These are phyloP conservation scores for Carallia pectinifolia DNA, from an alignment of 345 rosid species.

Conservation along the genomic window DNA sequence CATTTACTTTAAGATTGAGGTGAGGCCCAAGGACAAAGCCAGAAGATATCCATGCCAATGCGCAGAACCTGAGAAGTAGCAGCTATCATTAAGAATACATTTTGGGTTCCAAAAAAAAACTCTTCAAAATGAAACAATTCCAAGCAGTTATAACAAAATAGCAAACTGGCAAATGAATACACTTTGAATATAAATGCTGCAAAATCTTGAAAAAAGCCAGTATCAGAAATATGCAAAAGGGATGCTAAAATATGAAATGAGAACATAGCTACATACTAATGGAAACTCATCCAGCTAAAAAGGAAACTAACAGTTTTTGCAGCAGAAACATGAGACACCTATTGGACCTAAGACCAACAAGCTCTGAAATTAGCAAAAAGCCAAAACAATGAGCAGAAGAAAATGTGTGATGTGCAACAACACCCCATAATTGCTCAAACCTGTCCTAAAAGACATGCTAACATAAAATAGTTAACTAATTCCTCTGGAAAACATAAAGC, in stretches of 20 bases:
- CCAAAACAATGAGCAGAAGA: not conserved
- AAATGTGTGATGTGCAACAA: too few relatives aligned
- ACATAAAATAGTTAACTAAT: too few relatives aligned
- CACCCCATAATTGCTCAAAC: too few relatives aligned
- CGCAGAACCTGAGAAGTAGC: conserved; percentile 53
- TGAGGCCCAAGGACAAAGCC: conserved; percentile 68
- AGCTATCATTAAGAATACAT: conserved; percentile 7
- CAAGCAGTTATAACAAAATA: not conserved
- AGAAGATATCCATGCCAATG: conserved; percentile 56
- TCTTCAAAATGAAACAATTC: not conserved
- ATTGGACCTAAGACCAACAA: too few relatives aligned
- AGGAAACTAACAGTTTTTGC: too few relatives aligned
- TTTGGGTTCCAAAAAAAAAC: not conserved
- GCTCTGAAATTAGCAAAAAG: not conserved
- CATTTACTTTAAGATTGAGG: conserved; percentile 68
- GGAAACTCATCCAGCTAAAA: not conserved
- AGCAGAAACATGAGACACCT: too few relatives aligned
- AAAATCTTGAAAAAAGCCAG: not conserved
- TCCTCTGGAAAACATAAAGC: too few relatives aligned
- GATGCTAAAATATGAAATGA: conserved; percentile 2
- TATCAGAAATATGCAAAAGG: not conserved
- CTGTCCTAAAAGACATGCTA: too few relatives aligned
- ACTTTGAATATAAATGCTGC: not conserved
- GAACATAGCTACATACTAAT: too few relatives aligned
- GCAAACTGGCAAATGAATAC: not conserved